Conservation (phyloP, 805 yeast species). For the Torulaspora franciscae region DNA sequence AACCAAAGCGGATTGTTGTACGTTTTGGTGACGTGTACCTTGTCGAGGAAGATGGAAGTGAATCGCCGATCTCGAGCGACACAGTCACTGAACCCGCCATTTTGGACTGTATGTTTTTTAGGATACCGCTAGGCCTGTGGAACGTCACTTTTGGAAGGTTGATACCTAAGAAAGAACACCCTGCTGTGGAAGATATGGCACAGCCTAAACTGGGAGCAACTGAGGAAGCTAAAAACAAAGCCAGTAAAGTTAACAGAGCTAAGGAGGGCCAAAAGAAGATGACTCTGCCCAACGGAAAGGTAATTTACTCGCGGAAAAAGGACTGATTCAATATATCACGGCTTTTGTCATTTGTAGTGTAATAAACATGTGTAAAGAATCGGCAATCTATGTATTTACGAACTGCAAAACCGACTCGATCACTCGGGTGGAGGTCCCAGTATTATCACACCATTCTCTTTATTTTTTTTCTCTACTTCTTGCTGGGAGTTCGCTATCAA, state of each 20-base stretch:
- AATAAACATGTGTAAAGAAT: slow-evolving; percentile 4
- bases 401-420: neutral
- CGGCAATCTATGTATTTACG: neutral
- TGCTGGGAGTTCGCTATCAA: slow-evolving; percentile 25
- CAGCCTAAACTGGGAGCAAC: slow-evolving; percentile 7
- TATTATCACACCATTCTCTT: slow-evolving; percentile 33
- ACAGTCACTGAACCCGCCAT: slow-evolving; percentile 47
- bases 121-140: slow-evolving; percentile 42
- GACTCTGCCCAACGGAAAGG: slow-evolving; percentile 59
- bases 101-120: slow-evolving; percentile 45
- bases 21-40: slow-evolving; percentile 56
- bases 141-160: slow-evolving; percentile 42
- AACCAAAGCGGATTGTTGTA: slow-evolving; percentile 51
- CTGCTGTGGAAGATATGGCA: slow-evolving; percentile 6
- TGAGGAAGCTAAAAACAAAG: slow-evolving; percentile 11
- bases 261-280: slow-evolving; percentile 44
- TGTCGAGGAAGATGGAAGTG: slow-evolving; percentile 42
- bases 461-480: slow-evolving; percentile 28
- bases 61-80: slow-evolving; percentile 42
- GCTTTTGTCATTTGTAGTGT: slow-evolving; percentile 2
- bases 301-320: slow-evolving; percentile 41
- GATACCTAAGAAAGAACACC: neutral
- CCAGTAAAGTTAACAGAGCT: slow-evolving; percentile 11
- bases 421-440: slow-evolving; percentile 29
- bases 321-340: slow-evolving; percentile 1